These are phyloP conservation scores for Penicillium canariense DNA, from an alignment of 495 filamentous ascomycete species.

Conservation along the genomic window DNA sequence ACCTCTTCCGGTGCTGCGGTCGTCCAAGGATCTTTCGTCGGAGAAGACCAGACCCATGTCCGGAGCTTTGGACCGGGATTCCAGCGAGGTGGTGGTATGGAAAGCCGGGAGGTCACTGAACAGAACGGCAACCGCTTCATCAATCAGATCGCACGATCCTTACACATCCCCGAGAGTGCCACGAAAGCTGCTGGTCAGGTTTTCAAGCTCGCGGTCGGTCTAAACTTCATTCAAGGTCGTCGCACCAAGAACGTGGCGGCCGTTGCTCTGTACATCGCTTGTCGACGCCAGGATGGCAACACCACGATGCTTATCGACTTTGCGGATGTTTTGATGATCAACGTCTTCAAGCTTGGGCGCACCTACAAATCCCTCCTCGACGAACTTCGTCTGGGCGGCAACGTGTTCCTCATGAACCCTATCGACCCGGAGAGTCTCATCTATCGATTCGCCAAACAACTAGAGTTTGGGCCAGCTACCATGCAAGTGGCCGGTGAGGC, in stretches of 20 bases:
- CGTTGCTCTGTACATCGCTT: slow-evolving; percentile 83
- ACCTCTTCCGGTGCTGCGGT: slow-evolving; percentile 76
- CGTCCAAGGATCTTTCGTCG: slow-evolving; percentile 86
- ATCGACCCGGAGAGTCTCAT: slow-evolving; percentile 85
- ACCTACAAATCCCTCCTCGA: slow-evolving; percentile 76
- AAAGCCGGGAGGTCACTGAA: slow-evolving; percentile 69
- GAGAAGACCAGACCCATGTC: slow-evolving; percentile 71
- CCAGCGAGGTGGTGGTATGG: slow-evolving; percentile 54
- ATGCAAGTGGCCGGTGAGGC: slow-evolving; percentile 84
- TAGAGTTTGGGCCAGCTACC: slow-evolving; percentile 79
- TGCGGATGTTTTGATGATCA: slow-evolving; percentile 76
- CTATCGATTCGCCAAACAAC: slow-evolving; percentile 78
- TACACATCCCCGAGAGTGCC: slow-evolving; percentile 57
- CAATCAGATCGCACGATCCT: slow-evolving; percentile 44
- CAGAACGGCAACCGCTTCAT: slow-evolving; percentile 58
- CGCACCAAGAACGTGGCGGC: slow-evolving; percentile 79
- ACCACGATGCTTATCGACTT: slow-evolving; percentile 88
- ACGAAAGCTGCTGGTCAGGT: slow-evolving; percentile 63
- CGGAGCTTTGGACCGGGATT: slow-evolving; percentile 57
- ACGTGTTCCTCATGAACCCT: slow-evolving; percentile 50
- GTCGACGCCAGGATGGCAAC: slow-evolving; percentile 63
- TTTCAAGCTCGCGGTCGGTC: slow-evolving; percentile 70
- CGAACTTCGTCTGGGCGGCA: slow-evolving; percentile 54
- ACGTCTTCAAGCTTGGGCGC: slow-evolving; percentile 87
- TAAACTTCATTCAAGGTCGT: slow-evolving; percentile 86